phyloP scores from a whole-genome alignment of 257 asterid genomes.

The Anisodus tanguticus region DNA sequence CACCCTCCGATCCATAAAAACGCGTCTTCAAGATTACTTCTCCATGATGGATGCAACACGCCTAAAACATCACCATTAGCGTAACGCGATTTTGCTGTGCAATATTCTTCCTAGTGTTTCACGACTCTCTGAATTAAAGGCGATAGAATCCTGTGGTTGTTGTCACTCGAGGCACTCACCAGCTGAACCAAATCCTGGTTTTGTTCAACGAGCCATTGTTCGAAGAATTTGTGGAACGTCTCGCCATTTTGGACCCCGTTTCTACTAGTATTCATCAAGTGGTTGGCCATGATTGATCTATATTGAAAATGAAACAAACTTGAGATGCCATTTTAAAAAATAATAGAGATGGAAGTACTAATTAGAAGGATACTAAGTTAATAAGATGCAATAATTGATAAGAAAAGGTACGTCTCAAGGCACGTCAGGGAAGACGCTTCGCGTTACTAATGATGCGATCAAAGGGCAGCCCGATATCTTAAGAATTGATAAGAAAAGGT shows the following conservation, averaged over 20 bases:
- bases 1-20: conserved; percentile 79
- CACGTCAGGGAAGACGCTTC: neutral
- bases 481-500: too few species aligned
- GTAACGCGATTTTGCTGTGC: conserved; percentile 45
- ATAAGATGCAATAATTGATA: neutral
- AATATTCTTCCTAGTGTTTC: conserved; percentile 66
- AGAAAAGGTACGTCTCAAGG: neutral
- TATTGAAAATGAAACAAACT: too few species aligned
- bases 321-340: neutral
- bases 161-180: conserved; percentile 38
- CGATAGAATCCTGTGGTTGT: neutral
- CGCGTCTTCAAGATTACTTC: conserved; percentile 66
- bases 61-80: conserved; percentile 41
- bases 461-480: too few species aligned
- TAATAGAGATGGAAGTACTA: neutral
- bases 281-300: neutral
- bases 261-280: neutral
- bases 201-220: conserved; percentile 56
- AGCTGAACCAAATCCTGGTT: conserved; percentile 53
- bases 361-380: too few species aligned
- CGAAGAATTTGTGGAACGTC: conserved; percentile 50
- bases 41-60: conserved; percentile 66
- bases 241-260: conserved; percentile 23
- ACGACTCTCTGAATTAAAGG: conserved; percentile 43
- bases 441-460: too few species aligned